Conservation (phyloP, 202 grass and related monocot genomes). For the Panicum hallii region DNA sequence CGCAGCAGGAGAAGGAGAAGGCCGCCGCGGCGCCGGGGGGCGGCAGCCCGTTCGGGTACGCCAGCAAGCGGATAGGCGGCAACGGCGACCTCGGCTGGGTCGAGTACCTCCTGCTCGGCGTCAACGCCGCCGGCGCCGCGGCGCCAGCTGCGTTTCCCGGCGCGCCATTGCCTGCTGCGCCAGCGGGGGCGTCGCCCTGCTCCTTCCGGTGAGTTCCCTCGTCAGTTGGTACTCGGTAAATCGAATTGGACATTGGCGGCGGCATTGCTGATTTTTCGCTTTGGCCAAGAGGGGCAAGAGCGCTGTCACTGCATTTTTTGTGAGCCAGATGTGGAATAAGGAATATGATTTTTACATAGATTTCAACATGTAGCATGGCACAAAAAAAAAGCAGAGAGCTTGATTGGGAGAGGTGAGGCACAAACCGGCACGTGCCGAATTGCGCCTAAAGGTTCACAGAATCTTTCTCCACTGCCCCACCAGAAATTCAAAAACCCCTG, state of each 20-base stretch:
- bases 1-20: conserved; percentile 66
- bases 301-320: not conserved
- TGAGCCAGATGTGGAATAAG: too few relatives aligned
- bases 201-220: conserved; percentile 45
- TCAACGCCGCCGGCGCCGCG: conserved; percentile 40
- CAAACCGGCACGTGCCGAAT: conserved; percentile 20
- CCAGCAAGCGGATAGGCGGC: conserved; percentile 68
- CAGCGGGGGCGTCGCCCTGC: not conserved
- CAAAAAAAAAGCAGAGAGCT: not conserved
- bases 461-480: too few relatives aligned
- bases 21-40: not conserved
- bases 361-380: too few relatives aligned
- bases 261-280: not conserved
- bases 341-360: too few relatives aligned
- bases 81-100: conserved; percentile 81
- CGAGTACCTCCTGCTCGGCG: conserved; percentile 83
- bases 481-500: too few relatives aligned
- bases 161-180: conserved; percentile 15
- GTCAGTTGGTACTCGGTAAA: not conserved
- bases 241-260: not conserved
- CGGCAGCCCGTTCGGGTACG: conserved; percentile 65
- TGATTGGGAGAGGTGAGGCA: not conserved
- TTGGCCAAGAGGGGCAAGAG: not conserved
- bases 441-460: too few relatives aligned
- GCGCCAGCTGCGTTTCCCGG: not conserved